Evolutionary conservation across 1,284 basidiomycete species (phyloP), one percentile per base, ranked within the genome.

Genomic region (Leccinum fuscescens): DNA sequence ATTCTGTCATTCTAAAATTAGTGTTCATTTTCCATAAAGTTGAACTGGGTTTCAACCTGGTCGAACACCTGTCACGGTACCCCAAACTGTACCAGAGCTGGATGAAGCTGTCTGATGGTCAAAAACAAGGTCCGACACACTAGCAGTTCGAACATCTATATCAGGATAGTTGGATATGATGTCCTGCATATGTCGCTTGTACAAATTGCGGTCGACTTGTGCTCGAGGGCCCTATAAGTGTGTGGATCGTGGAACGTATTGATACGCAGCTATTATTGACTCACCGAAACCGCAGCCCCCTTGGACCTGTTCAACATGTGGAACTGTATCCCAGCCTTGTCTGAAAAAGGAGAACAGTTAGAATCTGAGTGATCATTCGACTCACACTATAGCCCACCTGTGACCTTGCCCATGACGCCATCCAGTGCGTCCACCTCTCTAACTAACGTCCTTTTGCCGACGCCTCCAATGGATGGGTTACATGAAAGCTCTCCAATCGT

Each of bases 401-500:
- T 82, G 31, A 92, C 83, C 31, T 78, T 75, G 2, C 88, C 92
- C 79, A 92, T 93, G 7, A 94, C 72, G 1, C 93, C 93, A 66
- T 92, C 93, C 50, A 96, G 77, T 9, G 93, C 93, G 70, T 96
- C 93, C 2, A 96, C 86, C 73, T 96, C 93, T 52, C 90, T 81
- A 20, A 96, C 91, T 29, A 96, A 79, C 0, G 90, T 94, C 9
- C 94, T 94, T 74, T 96, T 96, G 3, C 93, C 93, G 7, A 96
- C 89, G 24, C 93, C 90, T 4, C 90, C 93, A 63, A 94, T 89
- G 2, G 90, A 92, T 3, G 93, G 94, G 71, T 96, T 96, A 70
- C 94, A 96, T 17, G 93, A 94, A 67, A 96, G 80, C 69, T 94
- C 93, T 42, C 94, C 94, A 42, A 96, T 84, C 1, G 88, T 94